Percentiles rank a stretch among this genome's conserved stretches.
These are phyloP conservation scores for Rusavskia elegans DNA, from an alignment of 495 filamentous ascomycete genomes.

Conservation along the genomic window DNA sequence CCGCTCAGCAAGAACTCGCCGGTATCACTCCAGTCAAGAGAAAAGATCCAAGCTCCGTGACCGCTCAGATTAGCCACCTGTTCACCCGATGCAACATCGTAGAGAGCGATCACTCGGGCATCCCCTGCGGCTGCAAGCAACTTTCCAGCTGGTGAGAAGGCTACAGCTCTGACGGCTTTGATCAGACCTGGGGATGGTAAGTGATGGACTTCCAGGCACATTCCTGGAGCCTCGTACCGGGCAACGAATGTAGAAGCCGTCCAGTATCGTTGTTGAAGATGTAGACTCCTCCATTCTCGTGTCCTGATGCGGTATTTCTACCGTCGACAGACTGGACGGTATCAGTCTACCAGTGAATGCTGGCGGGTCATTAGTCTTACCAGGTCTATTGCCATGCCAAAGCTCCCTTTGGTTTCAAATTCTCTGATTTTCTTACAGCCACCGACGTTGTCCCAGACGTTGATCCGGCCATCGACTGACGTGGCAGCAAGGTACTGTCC, in stretches of 20 bases:
- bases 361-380: slow-evolving; percentile 23
- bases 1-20: slow-evolving; percentile 85
- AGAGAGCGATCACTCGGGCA: slow-evolving; percentile 72
- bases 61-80: slow-evolving; percentile 74
- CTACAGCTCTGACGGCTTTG: slow-evolving; percentile 66
- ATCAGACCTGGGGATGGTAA: slow-evolving; percentile 44
- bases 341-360: slow-evolving; percentile 2
- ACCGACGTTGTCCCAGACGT: slow-evolving; percentile 62
- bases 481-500: slow-evolving; percentile 70
- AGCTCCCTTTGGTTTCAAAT: slow-evolving; percentile 82
- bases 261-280: slow-evolving; percentile 86
- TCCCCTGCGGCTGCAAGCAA: slow-evolving; percentile 88
- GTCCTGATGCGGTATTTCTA: slow-evolving; percentile 73
- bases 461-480: slow-evolving; percentile 68
- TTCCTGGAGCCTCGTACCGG: slow-evolving; percentile 36
- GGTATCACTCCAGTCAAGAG: slow-evolving; percentile 82
- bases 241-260: slow-evolving; percentile 69
- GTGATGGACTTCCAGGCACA: background rate
- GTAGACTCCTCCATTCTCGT: slow-evolving; percentile 86
- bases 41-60: slow-evolving; percentile 72
- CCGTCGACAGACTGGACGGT: slow-evolving; percentile 49
- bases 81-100: slow-evolving; percentile 81
- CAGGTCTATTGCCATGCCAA: slow-evolving; percentile 78
- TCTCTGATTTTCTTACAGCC: slow-evolving; percentile 42
- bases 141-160: slow-evolving; percentile 73